Conservation (phyloP, 2,329 filamentous ascomycete genomes). For the Grosmannia serpens region DNA sequence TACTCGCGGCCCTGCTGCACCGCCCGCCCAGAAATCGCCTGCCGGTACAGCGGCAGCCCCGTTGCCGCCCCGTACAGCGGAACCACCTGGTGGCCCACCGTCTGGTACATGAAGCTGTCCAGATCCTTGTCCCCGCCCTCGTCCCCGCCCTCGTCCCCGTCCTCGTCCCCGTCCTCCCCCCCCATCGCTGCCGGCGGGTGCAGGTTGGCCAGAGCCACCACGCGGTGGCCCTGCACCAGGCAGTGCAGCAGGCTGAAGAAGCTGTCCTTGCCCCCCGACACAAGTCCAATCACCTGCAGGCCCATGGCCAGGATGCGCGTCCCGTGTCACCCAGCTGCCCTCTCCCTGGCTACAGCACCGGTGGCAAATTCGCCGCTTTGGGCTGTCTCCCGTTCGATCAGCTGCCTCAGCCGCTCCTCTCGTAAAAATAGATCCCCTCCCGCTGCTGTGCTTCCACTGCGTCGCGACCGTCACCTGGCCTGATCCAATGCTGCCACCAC, state of each 20-base stretch:
- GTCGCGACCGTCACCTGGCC: no score
- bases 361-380: no score
- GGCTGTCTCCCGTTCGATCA: no score
- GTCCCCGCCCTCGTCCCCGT: constrained; percentile 16
- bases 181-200: no score
- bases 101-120: constrained; percentile 99
- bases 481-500: no score
- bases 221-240: constrained; percentile 67
- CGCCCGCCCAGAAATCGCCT: constrained; percentile 60
- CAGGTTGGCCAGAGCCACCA: constrained; percentile 85
- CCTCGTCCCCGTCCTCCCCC: constrained; percentile 4
- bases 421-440: no score
- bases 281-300: constrained; percentile 75
- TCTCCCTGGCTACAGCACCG: no score
- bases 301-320: no score
- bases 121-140: constrained; percentile 50
- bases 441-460: no score
- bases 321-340: background rate
- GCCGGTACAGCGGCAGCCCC: constrained; percentile 71
- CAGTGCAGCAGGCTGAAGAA: constrained; percentile 91
- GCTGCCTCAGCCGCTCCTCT: no score
- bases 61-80: constrained; percentile 75
- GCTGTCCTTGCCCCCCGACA: constrained; percentile 96
- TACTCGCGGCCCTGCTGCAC: constrained; percentile 66
- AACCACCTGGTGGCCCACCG: constrained; percentile 78